Conservation (phyloP, 805 yeast species). For the Saccharomyces mikatae region DNA sequence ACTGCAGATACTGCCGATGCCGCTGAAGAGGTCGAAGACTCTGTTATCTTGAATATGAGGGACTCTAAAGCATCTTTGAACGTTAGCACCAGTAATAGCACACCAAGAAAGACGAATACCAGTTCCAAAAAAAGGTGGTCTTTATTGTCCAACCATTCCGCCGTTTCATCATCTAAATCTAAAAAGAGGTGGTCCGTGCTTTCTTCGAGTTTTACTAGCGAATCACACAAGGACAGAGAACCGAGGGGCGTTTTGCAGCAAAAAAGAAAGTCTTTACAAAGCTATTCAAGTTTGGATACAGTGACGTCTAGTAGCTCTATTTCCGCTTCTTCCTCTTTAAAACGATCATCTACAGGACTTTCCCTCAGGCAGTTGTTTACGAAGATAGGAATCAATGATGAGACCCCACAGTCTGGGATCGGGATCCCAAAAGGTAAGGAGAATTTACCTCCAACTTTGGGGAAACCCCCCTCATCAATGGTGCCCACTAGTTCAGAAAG, state of each 20-base stretch:
- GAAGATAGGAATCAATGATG: conserved; percentile 20
- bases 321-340: conserved; percentile 9
- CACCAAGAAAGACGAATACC: background rate
- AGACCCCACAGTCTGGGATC: conserved; percentile 1
- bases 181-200: conserved; percentile 29
- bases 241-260: background rate
- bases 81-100: background rate
- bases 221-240: conserved; percentile 1
- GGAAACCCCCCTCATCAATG: background rate
- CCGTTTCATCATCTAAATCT: conserved; percentile 14
- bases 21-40: background rate
- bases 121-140: conserved; percentile 26
- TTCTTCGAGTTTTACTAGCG: conserved; percentile 17
- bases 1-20: background rate
- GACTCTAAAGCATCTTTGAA: background rate
- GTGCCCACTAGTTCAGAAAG: background rate
- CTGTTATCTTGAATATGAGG: background rate
- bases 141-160: conserved; percentile 25
- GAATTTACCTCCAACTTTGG: background rate
- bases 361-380: conserved; percentile 27
- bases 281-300: background rate
- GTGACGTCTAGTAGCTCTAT: background rate
- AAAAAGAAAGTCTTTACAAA: background rate
- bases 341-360: conserved; percentile 27
- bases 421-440: background rate